Percentiles rank a stretch among this genome's conserved stretches.
These are phyloP conservation scores for Hypoxylon sp. DNA, from an alignment of 2,329 filamentous ascomycete genomes.

Conservation along the genomic window DNA sequence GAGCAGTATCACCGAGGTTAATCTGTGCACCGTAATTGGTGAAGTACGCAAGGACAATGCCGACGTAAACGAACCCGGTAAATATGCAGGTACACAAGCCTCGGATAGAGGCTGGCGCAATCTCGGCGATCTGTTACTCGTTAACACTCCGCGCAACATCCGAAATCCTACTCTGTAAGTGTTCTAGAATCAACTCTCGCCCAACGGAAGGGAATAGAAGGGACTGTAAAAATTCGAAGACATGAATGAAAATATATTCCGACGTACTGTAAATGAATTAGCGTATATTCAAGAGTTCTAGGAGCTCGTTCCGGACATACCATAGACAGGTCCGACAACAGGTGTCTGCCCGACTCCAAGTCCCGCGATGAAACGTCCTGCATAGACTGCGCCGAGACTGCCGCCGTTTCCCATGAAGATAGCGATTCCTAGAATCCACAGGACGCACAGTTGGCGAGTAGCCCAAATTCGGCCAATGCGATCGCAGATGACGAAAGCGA, in stretches of 20 bases:
- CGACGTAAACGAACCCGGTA: constrained; percentile 80
- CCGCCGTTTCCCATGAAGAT: constrained; percentile 72
- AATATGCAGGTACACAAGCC: constrained; percentile 82
- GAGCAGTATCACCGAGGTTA: constrained; percentile 63
- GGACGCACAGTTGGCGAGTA: constrained; percentile 68
- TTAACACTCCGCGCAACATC: constrained; percentile 53
- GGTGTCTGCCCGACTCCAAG: constrained; percentile 77
- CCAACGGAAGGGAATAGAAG: neutral
- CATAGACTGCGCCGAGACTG: constrained; percentile 71
- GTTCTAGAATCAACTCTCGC: constrained; percentile 16
- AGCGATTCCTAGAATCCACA: constrained; percentile 71
- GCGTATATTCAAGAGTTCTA: constrained; percentile 2
- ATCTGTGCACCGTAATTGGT: constrained; percentile 74
- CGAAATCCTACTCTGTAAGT: neutral
- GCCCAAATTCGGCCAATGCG: constrained; percentile 75
- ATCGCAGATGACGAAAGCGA: constrained; percentile 72
- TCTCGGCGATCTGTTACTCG: constrained; percentile 70
- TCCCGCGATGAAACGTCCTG: constrained; percentile 76
- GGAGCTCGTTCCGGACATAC: constrained; percentile 28
- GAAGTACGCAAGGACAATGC: constrained; percentile 85
- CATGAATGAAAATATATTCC: constrained; percentile 4
- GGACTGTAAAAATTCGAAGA: neutral
- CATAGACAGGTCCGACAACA: constrained; percentile 77
- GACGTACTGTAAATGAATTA: constrained; percentile 37
- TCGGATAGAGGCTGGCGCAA: constrained; percentile 76